Evolutionary conservation across 345 rosid genomes (phyloP), one percentile per base, ranked within the genome.

Genomic region (Sisymbrium irio): DNA sequence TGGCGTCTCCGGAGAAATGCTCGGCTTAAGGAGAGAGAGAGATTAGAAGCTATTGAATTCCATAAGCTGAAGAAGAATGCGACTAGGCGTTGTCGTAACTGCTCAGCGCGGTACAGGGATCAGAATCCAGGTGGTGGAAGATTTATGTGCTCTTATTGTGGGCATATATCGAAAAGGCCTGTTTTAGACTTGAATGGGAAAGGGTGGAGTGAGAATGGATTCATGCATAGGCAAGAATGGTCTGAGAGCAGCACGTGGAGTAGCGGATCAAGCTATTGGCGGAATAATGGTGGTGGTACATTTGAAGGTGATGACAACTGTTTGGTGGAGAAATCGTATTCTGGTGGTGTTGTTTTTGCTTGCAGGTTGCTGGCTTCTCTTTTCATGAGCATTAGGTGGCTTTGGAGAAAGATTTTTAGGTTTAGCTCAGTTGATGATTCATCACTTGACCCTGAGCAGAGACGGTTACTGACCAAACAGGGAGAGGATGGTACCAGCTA

Each of bases 71-170:
- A 95, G 75, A 95, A 88, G 80, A 90, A 88, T 65, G 99, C 99
- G 0, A 95, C 96, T 6, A 63, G 93, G 54, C 89, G 84, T 74
- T 95, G 99, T 60, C 85, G 99, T 49, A 95, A 95, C 77, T 92
- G 99, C 79, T 83, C 82, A 77, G 87, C 93, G n/a, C 91, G 97
- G 0, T 95, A 95, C 71, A 80, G 85, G 71, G 99, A 92, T 77
- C 99, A 95, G 80, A 95, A 95, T 62, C 99, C 99, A 0, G 90
- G 97, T 62, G 97, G 96, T 55, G 97, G 99, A 4, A 74, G 73
- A 47, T 95, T 92, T 86, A 95, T 95, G 99, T 95, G 99, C 56
- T 86, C 96, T 0, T 92, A 89, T 77, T 95, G 99, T 83, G 99
- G 99, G 20, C 99, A 92, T 83, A 77, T 92, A 69, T 95, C 99